phyloP scores from a whole-genome alignment of 2,329 filamentous ascomycete genomes.

The Colletotrichum agaves region DNA sequence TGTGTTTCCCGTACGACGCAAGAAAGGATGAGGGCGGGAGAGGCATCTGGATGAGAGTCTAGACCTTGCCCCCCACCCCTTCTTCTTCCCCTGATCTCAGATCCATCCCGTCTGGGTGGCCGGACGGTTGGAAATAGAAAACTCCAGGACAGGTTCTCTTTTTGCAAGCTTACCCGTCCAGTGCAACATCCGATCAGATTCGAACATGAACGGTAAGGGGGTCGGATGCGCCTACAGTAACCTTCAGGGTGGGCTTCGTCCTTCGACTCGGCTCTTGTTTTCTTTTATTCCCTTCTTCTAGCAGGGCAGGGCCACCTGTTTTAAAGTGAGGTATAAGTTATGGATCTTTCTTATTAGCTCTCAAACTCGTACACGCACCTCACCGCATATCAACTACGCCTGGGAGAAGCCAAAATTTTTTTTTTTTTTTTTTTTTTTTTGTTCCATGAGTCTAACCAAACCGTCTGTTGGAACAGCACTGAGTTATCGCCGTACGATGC shows the following conservation, averaged over 20 bases:
- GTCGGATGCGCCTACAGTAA: slow-evolving; percentile 29
- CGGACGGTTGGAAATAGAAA: neutral
- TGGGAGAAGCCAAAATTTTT: too few species aligned
- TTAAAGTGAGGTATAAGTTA: slow-evolving; percentile 12
- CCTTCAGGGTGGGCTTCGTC: slow-evolving; percentile 16
- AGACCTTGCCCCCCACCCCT: neutral
- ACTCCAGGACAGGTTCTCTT: neutral
- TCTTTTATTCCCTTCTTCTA: neutral
- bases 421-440: too few species aligned
- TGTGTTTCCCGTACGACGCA: too few species aligned
- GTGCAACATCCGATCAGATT: slow-evolving; percentile 28
- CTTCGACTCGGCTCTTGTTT: slow-evolving; percentile 29
- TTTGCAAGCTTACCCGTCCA: neutral
- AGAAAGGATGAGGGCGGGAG: neutral
- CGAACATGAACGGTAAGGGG: slow-evolving; percentile 12
- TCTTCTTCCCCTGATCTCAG: neutral
- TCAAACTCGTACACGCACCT: neutral
- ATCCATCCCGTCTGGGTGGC: slow-evolving; percentile 15
- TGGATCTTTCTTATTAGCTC: neutral
- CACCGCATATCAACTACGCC: too few species aligned
- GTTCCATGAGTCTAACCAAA: too few species aligned
- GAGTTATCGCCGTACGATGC: too few species aligned
- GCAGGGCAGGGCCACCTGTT: neutral
- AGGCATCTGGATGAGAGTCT: neutral
- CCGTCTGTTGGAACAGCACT: too few species aligned